Evolutionary conservation across 2,329 filamentous ascomycete species (phyloP).

Genomic region (Tetracladium maxilliforme): DNA sequence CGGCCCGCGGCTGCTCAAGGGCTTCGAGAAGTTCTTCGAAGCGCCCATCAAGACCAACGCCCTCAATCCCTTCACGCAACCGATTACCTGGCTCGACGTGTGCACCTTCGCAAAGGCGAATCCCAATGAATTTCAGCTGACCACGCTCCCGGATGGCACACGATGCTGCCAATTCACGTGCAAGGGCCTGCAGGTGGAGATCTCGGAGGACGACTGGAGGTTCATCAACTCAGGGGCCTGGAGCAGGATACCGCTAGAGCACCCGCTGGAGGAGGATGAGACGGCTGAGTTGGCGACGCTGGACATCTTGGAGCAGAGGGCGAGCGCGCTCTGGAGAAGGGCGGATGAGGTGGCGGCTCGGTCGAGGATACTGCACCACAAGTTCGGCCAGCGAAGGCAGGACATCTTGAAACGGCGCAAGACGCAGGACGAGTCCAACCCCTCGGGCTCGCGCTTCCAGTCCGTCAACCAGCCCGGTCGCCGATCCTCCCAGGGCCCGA

Average conservation of each 20-base stretch:
- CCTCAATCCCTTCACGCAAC: slow-evolving; percentile 36
- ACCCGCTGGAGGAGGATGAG: slow-evolving; percentile 76
- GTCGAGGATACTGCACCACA: slow-evolving; percentile 68
- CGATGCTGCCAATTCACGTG: slow-evolving; percentile 70
- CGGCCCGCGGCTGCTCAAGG: slow-evolving; percentile 69
- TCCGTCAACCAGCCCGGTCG: slow-evolving; percentile 15
- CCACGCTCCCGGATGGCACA: slow-evolving; percentile 50
- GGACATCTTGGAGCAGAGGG: slow-evolving; percentile 68
- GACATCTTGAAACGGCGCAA: too few species aligned
- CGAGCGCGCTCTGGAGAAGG: slow-evolving; percentile 63
- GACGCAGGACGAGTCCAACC: too few species aligned
- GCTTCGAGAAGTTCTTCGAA: slow-evolving; percentile 77
- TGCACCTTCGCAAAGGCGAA: slow-evolving; percentile 73
- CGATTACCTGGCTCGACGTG: slow-evolving; percentile 70
- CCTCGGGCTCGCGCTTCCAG: slow-evolving; percentile 16
- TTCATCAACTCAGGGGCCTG: slow-evolving; percentile 72
- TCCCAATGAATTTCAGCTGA: slow-evolving; percentile 62
- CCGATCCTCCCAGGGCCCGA: slow-evolving; percentile 12
- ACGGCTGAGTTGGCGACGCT: slow-evolving; percentile 71
- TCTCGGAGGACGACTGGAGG: slow-evolving; percentile 76
- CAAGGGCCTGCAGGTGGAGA: slow-evolving; percentile 70
- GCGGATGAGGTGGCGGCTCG: slow-evolving; percentile 62
- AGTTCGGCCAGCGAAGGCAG: slow-evolving; percentile 61
- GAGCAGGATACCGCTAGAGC: slow-evolving; percentile 66
- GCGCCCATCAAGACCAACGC: slow-evolving; percentile 50